Base-by-base conservation (phyloP, 2,329 filamentous ascomycete genomes). In the Sodiomyces alkalinus region DNA sequence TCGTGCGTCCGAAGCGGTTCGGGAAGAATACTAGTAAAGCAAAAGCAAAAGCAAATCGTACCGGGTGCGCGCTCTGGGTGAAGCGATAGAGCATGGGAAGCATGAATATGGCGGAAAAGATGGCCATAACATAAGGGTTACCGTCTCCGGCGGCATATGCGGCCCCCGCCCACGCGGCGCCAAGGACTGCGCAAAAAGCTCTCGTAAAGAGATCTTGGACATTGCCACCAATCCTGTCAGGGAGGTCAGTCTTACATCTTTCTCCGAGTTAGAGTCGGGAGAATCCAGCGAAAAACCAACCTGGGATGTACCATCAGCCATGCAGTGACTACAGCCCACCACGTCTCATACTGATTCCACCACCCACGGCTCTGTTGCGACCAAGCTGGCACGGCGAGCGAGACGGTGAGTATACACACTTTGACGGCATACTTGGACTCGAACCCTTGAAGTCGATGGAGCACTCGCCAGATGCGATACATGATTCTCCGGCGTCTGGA, bases 11-110 rank as follows among this genome's bases (percentile, higher is more conserved):
- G n/a, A n/a, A n/a, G n/a, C n/a, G n/a, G n/a, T n/a, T n/a, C n/a
- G n/a, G n/a, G n/a, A 13, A 6, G 2, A 22, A 9, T 11, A 22
- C 11, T 10, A 22, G n/a, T 13, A 17, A 2, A 11, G n/a, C 10
- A 7, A 9, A 14, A 24, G 22, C 8, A 22, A 6, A 8, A 7
- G 11, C 12, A 15, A 26, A 6, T 25, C 52, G 41, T 52, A 62
- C 58, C 19, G 64, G 62, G 42, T 71, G 66, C 7, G 54, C 47
- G 39, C 64, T 68, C 32, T 64, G 62, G 0, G 64, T 64, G 33
- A 58, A 68, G 17, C 66, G 55, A 34, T 68, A 68, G 8, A 70
- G 48, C 66, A 70, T 70, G 1, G 68, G 68, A n/a, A 66, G 39
- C 62, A 72, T 68, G 39, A 61, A 73, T 5, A 71, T 49, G 3